phyloP scores from a whole-genome alignment of 176 grass and related monocot species.

The Carex cristatella region DNA sequence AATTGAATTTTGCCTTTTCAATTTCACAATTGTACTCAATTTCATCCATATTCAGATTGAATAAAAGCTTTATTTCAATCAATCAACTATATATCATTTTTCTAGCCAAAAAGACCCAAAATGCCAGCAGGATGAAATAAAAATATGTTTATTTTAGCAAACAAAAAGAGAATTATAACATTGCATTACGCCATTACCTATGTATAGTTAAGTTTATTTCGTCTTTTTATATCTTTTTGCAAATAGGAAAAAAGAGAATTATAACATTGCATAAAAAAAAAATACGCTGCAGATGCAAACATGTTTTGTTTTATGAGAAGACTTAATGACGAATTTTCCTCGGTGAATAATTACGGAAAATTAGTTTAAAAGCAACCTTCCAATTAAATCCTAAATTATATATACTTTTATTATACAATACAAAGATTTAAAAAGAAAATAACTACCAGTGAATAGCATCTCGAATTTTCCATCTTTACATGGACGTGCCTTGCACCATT shows the following conservation, averaged over 20 bases:
- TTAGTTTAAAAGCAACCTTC: background rate
- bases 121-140: background rate
- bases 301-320: background rate
- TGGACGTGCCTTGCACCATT: conserved; percentile 15
- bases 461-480: background rate
- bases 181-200: background rate
- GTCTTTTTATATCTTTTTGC: background rate
- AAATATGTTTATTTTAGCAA: background rate
- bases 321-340: background rate
- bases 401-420: background rate
- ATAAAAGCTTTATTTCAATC: too few species aligned
- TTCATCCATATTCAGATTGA: too few species aligned
- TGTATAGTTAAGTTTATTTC: background rate
- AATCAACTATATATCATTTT: too few species aligned
- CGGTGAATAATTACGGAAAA: background rate
- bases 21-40: too few species aligned
- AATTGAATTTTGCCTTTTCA: too few species aligned
- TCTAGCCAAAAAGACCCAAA: too few species aligned
- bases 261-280: background rate
- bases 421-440: background rate
- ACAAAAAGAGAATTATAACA: background rate
- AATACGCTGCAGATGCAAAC: background rate
- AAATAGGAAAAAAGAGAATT: background rate
- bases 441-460: background rate
- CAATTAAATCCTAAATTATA: background rate